Conservation (phyloP, 73 alveolate genomes). For the Tetrahymena elliotti region DNA sequence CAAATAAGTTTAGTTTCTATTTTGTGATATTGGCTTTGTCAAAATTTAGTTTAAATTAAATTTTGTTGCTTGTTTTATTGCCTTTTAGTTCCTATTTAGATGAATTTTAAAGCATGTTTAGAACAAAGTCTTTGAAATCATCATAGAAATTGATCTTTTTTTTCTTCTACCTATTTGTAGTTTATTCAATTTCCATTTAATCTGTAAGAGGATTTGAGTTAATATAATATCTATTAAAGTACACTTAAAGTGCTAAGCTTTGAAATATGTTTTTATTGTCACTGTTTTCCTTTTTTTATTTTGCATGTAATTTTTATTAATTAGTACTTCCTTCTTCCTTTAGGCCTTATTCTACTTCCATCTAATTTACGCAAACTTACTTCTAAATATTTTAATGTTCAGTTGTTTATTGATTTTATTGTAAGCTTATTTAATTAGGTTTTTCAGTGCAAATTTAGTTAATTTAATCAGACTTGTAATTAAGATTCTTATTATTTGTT, state of each 20-base stretch:
- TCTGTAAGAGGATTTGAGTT: neutral
- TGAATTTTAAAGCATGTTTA: neutral
- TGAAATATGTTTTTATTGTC: too few relatives aligned
- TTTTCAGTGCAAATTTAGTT: too few relatives aligned
- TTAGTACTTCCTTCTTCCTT: neutral
- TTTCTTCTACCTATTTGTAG: neutral
- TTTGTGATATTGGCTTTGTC: neutral
- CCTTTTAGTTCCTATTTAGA: too few relatives aligned
- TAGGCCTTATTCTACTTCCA: neutral
- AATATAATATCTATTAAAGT: too few relatives aligned
- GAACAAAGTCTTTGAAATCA: neutral
- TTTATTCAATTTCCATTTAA: neutral
- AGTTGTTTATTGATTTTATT: too few relatives aligned
- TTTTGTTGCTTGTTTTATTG: neutral
- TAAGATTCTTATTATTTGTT: too few relatives aligned
- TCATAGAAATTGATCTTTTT: neutral
- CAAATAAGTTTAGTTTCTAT: neutral
- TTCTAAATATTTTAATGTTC: too few relatives aligned
- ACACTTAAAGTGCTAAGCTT: neutral
- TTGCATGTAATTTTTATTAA: too few relatives aligned
- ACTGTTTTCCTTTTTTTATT: neutral
- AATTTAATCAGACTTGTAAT: too few relatives aligned
- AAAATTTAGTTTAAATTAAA: too few relatives aligned
- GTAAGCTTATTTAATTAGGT: neutral
- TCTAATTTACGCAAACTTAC: neutral